Evolutionary conservation across 306 rosid genomes (phyloP), one percentile per base, ranked within the genome.

Genomic region (Vicia faba): DNA sequence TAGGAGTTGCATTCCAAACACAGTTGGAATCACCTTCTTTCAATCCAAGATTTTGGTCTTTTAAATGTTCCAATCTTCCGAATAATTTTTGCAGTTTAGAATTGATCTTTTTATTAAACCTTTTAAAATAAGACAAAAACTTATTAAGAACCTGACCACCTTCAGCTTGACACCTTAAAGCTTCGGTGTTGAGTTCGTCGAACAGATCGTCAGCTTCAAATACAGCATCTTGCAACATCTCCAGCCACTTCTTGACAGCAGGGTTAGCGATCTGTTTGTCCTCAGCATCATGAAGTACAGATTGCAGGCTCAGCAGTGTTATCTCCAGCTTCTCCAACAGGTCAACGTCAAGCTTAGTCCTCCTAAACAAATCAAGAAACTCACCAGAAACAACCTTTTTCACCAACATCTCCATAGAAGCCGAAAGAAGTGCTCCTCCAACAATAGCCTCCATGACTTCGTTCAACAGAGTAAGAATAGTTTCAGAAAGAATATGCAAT

Each of bases 41-140:
- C 35, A 72, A 38, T 7, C 14, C 31, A 62, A 72, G 77, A 0
- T 39, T 25, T 14, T 72, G 20, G 0, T n/a, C 11, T 28, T 33
- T 25, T 3, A 25, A 62, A 6, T 16, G 16, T 64, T 72, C 71
- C 16, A 72, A 15, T 41, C 18, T 72, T 53, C 53, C 58, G 29
- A 64, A 64, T 11, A 69, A 5, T 33, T 11, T 62, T 56, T 58
- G 62, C 46, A 79, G 13, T 48, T 56, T 64, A 44, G 73, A 43
- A 57, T 83, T 83, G n/a, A 79, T 36, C 13, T 45, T 62, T 23
- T 60, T 38, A 65, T 58, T 14, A 39, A 69, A 76, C 11, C 58
- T 71, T 53, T 69, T 82, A 18, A 63, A 66, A 56, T 25, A 3
- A 25, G 3, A 2, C 2, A 25, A 25, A 25, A 25, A 25, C 2